Evolutionary conservation across 2,329 filamentous ascomycete species (phyloP).

Genomic region (Calonectria fujianensis): DNA sequence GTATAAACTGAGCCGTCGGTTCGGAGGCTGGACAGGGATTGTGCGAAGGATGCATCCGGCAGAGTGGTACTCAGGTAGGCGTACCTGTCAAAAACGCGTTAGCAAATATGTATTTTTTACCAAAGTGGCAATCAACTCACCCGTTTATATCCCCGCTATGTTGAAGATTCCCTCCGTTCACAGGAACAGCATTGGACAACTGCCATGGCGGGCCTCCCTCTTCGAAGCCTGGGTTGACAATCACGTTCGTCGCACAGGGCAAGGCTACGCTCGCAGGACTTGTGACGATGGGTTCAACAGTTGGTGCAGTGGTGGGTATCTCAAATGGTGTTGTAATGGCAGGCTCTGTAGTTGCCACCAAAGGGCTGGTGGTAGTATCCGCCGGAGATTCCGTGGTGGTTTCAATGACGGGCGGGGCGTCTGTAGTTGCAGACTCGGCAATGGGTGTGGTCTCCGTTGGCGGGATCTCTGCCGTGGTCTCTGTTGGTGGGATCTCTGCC

Average conservation of each 20-base stretch:
- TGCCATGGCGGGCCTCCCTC: background rate
- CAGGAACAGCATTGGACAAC: background rate
- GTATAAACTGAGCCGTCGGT: background rate
- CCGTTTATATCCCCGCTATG: background rate
- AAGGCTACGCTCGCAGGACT: background rate
- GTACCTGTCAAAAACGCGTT: background rate
- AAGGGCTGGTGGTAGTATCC: background rate
- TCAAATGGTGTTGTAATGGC: background rate
- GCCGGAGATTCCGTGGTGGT: background rate
- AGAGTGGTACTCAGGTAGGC: background rate
- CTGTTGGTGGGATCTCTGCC: no score
- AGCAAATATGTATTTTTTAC: background rate
- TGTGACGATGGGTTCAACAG: background rate
- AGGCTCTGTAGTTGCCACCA: background rate
- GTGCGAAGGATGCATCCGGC: background rate
- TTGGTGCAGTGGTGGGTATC: background rate
- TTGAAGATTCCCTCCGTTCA: background rate
- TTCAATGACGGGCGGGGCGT: no score
- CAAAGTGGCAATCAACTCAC: background rate
- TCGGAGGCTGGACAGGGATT: background rate
- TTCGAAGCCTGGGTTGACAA: constrained; percentile 1
- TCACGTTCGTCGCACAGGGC: background rate
- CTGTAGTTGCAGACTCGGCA: no score
- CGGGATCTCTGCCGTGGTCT: no score
- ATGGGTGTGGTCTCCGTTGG: no score